A percentile compares a stretch with the other conserved stretches of the same genome.
phyloP scores from a whole-genome alignment of 805 yeast genomes.

The Spathaspora girioi region DNA sequence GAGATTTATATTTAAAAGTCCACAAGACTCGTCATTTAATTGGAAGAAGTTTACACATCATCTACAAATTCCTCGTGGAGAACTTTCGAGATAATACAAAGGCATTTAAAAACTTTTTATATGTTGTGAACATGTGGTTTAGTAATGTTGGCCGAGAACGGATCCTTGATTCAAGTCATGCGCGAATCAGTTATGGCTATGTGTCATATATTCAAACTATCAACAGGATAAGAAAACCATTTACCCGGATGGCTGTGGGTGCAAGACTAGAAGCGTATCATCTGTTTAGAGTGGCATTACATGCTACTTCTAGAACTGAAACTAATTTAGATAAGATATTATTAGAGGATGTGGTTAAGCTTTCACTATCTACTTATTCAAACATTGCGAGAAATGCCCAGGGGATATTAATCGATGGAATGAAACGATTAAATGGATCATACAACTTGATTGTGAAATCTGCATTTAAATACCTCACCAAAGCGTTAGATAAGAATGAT shows the following conservation, averaged over 20 bases:
- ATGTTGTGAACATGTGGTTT: conserved; percentile 71
- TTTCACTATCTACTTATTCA: conserved; percentile 68
- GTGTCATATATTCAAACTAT: conserved; percentile 59
- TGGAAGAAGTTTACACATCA: conserved; percentile 60
- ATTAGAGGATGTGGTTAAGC: conserved; percentile 58
- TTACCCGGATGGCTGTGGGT: conserved; percentile 75
- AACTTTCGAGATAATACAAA: conserved; percentile 62
- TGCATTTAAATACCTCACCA: conserved; percentile 46
- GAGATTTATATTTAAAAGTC: conserved; percentile 35
- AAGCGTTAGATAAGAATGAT: conserved; percentile 47
- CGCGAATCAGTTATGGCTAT: conserved; percentile 52
- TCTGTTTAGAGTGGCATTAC: conserved; percentile 65
- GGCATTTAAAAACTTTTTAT: conserved; percentile 56
- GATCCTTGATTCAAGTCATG: conserved; percentile 53
- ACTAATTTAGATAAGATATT: conserved; percentile 60
- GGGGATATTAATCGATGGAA: conserved; percentile 58
- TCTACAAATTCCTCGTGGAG: conserved; percentile 44
- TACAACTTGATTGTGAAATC: conserved; percentile 51
- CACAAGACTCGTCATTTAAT: conserved; percentile 60
- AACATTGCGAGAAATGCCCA: conserved; percentile 72
- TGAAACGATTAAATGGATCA: conserved; percentile 67
- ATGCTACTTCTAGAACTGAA: conserved; percentile 70
- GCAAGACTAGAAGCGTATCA: conserved; percentile 72
- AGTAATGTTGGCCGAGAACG: conserved; percentile 76
- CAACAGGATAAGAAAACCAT: conserved; percentile 61